Percentiles rank a stretch among this genome's conserved stretches.
These are phyloP conservation scores for Colletotrichum chlorophyti DNA, from an alignment of 2,329 filamentous ascomycete genomes.

Conservation along the genomic window DNA sequence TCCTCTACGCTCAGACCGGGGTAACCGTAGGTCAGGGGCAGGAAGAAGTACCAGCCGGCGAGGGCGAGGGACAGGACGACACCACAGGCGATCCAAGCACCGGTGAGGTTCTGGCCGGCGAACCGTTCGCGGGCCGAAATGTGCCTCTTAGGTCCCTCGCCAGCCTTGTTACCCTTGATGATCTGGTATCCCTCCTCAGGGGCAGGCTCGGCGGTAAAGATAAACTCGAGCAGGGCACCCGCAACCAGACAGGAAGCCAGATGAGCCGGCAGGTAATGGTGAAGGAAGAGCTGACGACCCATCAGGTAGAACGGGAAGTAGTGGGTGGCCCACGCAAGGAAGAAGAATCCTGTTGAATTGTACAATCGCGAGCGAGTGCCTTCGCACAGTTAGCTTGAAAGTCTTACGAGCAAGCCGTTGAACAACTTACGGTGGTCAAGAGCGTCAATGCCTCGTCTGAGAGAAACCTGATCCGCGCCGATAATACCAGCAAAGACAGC, in stretches of 20 bases:
- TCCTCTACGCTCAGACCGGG: slow-evolving; percentile 83
- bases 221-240: slow-evolving; percentile 90
- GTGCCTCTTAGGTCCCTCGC: slow-evolving; percentile 59
- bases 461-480: slow-evolving; percentile 89
- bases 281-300: slow-evolving; percentile 96
- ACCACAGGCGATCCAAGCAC: slow-evolving; percentile 78
- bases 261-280: slow-evolving; percentile 96
- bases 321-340: slow-evolving; percentile 96
- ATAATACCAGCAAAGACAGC: slow-evolving; percentile 94
- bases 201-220: slow-evolving; percentile 87
- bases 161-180: slow-evolving; percentile 54
- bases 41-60: slow-evolving; percentile 90
- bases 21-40: slow-evolving; percentile 93
- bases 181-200: slow-evolving; percentile 59
- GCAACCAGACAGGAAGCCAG: slow-evolving; percentile 89
- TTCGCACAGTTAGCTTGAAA: slow-evolving; percentile 45
- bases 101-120: slow-evolving; percentile 76
- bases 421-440: slow-evolving; percentile 83
- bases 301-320: slow-evolving; percentile 98
- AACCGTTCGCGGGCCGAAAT: slow-evolving; percentile 84
- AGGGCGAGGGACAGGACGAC: slow-evolving; percentile 73
- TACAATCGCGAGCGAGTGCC: slow-evolving; percentile 93
- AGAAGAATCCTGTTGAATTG: slow-evolving; percentile 99
- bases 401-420: not conserved
- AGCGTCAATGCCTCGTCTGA: slow-evolving; percentile 91